Evolutionary conservation across 805 yeast species (phyloP), one percentile per base, ranked within the genome.

Genomic region (Cyberlindnera lachancei): DNA sequence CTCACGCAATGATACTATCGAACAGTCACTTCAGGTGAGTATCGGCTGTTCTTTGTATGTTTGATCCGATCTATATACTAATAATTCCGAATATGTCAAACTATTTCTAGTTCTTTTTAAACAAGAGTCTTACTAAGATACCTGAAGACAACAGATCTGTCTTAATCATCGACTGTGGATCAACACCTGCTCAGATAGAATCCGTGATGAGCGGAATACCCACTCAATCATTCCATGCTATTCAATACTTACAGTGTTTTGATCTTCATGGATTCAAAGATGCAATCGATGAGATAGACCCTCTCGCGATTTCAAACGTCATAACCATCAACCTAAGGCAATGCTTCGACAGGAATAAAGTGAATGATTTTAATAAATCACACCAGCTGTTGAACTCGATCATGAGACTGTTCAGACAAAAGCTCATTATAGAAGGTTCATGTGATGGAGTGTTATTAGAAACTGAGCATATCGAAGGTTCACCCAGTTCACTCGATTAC

Each of bases 81-180:
- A n/a, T n/a, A n/a, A n/a, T n/a, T n/a, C n/a, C n/a, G n/a, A n/a
- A n/a, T n/a, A n/a, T n/a, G n/a, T n/a, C n/a, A n/a, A n/a, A n/a
- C n/a, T n/a, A n/a, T n/a, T n/a, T n/a, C n/a, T n/a, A n/a, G n/a
- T n/a, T n/a, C n/a, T n/a, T n/a, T n/a, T n/a, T n/a, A n/a, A n/a
- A n/a, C n/a, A n/a, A n/a, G n/a, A n/a, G n/a, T n/a, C n/a, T n/a
- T n/a, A n/a, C n/a, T n/a, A n/a, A n/a, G n/a, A n/a, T n/a, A n/a
- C n/a, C n/a, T n/a, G n/a, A n/a, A n/a, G n/a, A n/a, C n/a, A n/a
- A n/a, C n/a, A n/a, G n/a, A n/a, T n/a, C n/a, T n/a, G n/a, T n/a
- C n/a, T n/a, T n/a, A n/a, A n/a, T n/a, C n/a, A n/a, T 38, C 7
- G 37, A 36, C 26, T 35, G 42, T 31, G 38, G 30, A 6, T 6